Conservation (phyloP, 139 green algal genomes). For the Auxenochlorella protothecoides region DNA sequence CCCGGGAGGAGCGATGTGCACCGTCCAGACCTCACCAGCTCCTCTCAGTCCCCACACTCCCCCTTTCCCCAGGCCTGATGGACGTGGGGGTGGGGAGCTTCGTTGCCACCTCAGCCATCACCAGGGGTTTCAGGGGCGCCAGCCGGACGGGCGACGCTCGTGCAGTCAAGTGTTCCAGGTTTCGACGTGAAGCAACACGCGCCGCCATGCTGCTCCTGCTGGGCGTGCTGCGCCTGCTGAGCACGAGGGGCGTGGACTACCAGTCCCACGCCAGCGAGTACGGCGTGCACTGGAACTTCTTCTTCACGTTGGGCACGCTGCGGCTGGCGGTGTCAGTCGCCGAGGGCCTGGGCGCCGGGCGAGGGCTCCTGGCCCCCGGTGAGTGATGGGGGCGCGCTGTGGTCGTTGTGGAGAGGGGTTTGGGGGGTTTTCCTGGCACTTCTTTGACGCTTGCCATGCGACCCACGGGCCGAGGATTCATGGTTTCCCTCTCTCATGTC, state of each 20-base stretch:
- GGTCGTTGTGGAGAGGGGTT: neutral
- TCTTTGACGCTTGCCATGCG: too few relatives aligned
- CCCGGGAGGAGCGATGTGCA: too few relatives aligned
- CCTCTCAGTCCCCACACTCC: too few relatives aligned
- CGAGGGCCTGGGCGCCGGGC: too few relatives aligned
- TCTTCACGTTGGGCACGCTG: constrained; percentile 76
- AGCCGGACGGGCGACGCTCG: neutral
- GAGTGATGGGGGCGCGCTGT: neutral
- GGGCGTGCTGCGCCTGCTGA: constrained; percentile 28
- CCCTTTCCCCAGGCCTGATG: constrained; percentile 51
- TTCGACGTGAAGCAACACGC: neutral
- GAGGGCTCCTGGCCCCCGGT: constrained; percentile 10
- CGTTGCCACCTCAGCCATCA: constrained; percentile 49
- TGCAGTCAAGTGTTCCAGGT: neutral
- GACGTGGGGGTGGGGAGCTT: constrained; percentile 79
- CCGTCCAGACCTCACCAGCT: too few relatives aligned
- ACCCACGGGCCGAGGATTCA: too few relatives aligned
- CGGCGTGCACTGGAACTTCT: constrained; percentile 95
- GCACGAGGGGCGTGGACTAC: constrained; percentile 48
- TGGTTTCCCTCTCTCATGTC: too few relatives aligned
- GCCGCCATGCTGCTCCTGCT: constrained; percentile 7
- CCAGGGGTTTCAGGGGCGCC: constrained; percentile 2
- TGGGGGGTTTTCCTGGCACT: too few relatives aligned
- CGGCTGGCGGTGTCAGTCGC: constrained; percentile 3
- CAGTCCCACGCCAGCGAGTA: constrained; percentile 78